Evolutionary conservation across 2,329 filamentous ascomycete species (phyloP), one percentile per base, ranked within the genome.

Genomic region (Colletotrichum lindemuthianum): DNA sequence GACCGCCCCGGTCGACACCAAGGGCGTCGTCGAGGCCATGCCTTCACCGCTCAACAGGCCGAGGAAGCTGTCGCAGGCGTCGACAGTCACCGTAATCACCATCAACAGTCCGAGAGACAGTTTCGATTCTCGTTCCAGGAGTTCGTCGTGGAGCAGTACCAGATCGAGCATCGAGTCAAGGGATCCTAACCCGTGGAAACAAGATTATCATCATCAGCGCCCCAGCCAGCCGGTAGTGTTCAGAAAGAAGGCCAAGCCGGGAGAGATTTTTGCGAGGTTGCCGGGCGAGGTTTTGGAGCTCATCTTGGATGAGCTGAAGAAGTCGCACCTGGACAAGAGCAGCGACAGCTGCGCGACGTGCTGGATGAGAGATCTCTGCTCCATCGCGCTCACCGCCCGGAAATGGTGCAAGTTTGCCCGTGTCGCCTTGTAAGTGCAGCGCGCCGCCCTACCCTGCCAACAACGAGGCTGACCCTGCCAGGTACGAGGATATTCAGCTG

Each of bases 351-450:
- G 88, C 71, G 81, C 86, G 13, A 89, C 88, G 15, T 90, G 88
- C 72, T 88, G 85, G 84, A 88, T 88, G 85, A 80, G 88, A 52
- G 87, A 90, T 69, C 75, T 84, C 36, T 84, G 82, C 68, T 81
- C 80, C 45, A 72, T 88, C 44, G 79, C 82, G 10, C 60, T 86
- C 10, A 78, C 80, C 41, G 84, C 81, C 13, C 81, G 79, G 66
- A 87, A 83, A 69, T 84, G 84, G 76, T 77, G 82, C 69, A 81
- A 80, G 67, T 81, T 80, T 44, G 85, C 85, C 7, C 80, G 82
- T 16, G 74, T 75, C 16, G 81, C 82, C 12, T 72, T 88, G 79
- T 88, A 76, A 78, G 82, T 75, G 24, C 5, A 4, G 13, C 51
- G 48, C 6, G 6, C 60, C 10, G 11, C 37, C 6, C n/a, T 24